Percentiles rank a stretch among this genome's conserved stretches.
Evolutionary conservation across 148 eudicot species (phyloP).

Genomic region (Amaranthus palmeri): DNA sequence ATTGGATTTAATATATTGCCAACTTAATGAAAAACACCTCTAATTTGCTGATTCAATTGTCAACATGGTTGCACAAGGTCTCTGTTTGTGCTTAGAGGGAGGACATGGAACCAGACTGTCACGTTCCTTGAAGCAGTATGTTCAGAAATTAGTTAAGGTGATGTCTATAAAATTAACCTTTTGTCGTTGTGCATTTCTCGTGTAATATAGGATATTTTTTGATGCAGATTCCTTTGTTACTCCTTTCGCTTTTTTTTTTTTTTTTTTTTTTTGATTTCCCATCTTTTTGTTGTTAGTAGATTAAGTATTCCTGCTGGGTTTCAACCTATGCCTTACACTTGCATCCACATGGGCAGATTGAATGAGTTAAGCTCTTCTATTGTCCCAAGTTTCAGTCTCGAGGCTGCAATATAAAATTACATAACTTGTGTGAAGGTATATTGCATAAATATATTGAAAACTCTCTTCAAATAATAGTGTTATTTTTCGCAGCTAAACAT

Average conservation of each 20-base stretch:
- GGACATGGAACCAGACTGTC: conserved; percentile 67
- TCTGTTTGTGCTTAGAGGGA: conserved; percentile 50
- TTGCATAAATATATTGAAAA: background rate
- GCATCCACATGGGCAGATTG: no score
- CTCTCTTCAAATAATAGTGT: conserved; percentile 4
- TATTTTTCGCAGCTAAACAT: conserved; percentile 55
- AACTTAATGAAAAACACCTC: background rate
- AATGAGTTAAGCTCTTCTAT: no score
- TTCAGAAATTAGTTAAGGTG: conserved; percentile 74
- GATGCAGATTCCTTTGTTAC: no score
- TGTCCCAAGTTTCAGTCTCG: background rate
- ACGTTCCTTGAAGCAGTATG: conserved; percentile 50
- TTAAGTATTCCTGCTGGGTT: no score
- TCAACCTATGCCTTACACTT: no score
- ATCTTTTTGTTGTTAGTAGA: no score
- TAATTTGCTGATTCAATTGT: background rate
- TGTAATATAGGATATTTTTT: background rate
- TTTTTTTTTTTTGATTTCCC: no score
- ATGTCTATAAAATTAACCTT: background rate
- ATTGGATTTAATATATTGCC: background rate
- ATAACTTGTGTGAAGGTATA: background rate
- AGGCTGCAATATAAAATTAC: background rate
- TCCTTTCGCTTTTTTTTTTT: no score
- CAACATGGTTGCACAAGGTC: conserved; percentile 36
- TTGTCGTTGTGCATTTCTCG: background rate